Evolutionary conservation across 2,329 filamentous ascomycete species (phyloP).

Genomic region (Paramyrothecium sp.): DNA sequence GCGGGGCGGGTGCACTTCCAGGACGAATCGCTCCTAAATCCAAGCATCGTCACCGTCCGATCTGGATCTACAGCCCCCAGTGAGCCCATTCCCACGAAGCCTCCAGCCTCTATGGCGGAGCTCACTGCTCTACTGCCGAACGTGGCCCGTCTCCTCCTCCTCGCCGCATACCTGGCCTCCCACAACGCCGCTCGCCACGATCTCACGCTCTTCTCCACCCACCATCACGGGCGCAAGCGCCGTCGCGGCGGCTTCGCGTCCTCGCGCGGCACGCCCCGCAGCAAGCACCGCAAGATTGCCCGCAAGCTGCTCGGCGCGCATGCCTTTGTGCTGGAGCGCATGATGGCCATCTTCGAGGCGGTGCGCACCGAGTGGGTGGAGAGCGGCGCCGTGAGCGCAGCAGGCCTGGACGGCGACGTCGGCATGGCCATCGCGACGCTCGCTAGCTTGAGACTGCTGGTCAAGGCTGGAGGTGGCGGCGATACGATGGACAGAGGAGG

Average conservation of each 20-base stretch:
- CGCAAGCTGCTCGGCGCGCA: conserved; percentile 75
- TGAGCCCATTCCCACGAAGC: conserved; percentile 4
- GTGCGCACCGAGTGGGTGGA: conserved; percentile 56
- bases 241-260: conserved; percentile 43
- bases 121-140: conserved; percentile 63
- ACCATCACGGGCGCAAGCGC: conserved; percentile 52
- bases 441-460: conserved; percentile 66
- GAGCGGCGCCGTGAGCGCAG: conserved; percentile 20
- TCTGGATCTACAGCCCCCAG: conserved; percentile 6
- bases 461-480: conserved; percentile 59
- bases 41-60: conserved; percentile 51
- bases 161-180: conserved; percentile 77
- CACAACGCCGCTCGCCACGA: conserved; percentile 78
- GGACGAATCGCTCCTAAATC: conserved; percentile 67
- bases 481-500: conserved; percentile 68
- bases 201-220: conserved; percentile 72
- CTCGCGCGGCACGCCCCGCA: conserved; percentile 25
- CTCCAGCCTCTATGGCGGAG: conserved; percentile 31
- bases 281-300: conserved; percentile 69
- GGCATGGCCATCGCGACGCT: conserved; percentile 70
- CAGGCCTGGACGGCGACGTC: conserved; percentile 52
- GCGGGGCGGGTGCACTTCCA: conserved; percentile 68
- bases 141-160: conserved; percentile 70
- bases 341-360: conserved; percentile 74
- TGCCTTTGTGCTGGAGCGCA: conserved; percentile 73